phyloP scores from a whole-genome alignment of 2,329 filamentous ascomycete genomes.

The Stachybotrys echinatus region DNA sequence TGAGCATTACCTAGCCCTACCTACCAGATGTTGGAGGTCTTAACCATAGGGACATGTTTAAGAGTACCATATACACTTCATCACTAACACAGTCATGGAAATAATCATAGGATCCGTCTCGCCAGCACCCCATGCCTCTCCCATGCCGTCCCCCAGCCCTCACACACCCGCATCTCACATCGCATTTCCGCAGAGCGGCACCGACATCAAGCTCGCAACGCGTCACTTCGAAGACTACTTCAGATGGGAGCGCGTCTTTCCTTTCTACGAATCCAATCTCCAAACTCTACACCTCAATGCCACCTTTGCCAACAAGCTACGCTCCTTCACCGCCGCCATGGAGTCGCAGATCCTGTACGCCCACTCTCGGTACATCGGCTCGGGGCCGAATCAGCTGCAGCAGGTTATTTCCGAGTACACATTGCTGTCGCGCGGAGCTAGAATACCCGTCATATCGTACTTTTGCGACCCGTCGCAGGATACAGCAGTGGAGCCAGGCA shows the following conservation, averaged over 20 bases:
- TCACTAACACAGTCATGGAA: no score
- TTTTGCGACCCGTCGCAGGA: slow-evolving; percentile 6
- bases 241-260: slow-evolving; percentile 5
- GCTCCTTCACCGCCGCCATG: slow-evolving; percentile 6
- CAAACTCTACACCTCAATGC: slow-evolving; percentile 3
- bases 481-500: slow-evolving; percentile 3
- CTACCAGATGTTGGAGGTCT: neutral
- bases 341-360: slow-evolving; percentile 8
- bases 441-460: slow-evolving; percentile 8
- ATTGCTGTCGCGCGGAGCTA: slow-evolving; percentile 1
- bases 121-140: no score
- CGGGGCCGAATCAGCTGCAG: slow-evolving; percentile 1
- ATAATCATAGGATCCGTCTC: no score
- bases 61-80: no score
- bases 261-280: neutral
- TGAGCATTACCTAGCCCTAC: neutral
- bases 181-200: neutral
- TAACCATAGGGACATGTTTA: neutral
- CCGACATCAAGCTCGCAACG: slow-evolving; percentile 5
- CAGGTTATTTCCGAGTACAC: slow-evolving; percentile 4
- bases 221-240: slow-evolving; percentile 9
- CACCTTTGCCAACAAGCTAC: slow-evolving; percentile 5
- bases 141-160: neutral
- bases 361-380: slow-evolving; percentile 1
- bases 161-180: neutral